Conservation (phyloP, 345 rosid genomes). For the Lepidium africanum region DNA sequence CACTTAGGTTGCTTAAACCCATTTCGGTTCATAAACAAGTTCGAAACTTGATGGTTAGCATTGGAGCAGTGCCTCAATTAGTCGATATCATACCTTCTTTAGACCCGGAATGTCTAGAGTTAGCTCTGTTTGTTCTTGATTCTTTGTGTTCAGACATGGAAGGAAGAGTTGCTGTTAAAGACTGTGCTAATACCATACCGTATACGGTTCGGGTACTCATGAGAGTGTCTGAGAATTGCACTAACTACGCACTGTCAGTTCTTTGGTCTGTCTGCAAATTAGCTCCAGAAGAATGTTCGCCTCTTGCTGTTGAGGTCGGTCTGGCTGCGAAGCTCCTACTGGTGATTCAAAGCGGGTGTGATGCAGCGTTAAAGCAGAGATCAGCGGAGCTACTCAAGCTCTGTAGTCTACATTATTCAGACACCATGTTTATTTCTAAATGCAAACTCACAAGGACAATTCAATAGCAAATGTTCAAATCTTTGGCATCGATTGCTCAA, state of each 20-base stretch:
- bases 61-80: conserved; percentile 55
- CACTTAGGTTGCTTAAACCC: conserved; percentile 41
- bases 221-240: conserved; percentile 57
- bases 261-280: conserved; percentile 55
- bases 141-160: conserved; percentile 33
- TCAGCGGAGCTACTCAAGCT: conserved; percentile 60
- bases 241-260: conserved; percentile 41
- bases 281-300: conserved; percentile 52
- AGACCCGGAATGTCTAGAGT: conserved; percentile 43
- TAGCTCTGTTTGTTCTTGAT: conserved; percentile 43
- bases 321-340: conserved; percentile 58
- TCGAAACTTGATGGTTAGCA: conserved; percentile 39
- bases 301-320: conserved; percentile 51
- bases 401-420: conserved; percentile 57
- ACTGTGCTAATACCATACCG: conserved; percentile 44
- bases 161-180: conserved; percentile 56
- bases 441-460: conserved; percentile 63
- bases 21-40: conserved; percentile 36
- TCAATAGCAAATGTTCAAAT: conserved; percentile 30
- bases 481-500: neutral
- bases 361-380: conserved; percentile 45
- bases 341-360: conserved; percentile 62
- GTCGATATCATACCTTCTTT: conserved; percentile 44
- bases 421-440: conserved; percentile 54
- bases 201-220: conserved; percentile 43